phyloP scores from a whole-genome alignment of 495 filamentous ascomycete species.

The Penicillium soppii region DNA sequence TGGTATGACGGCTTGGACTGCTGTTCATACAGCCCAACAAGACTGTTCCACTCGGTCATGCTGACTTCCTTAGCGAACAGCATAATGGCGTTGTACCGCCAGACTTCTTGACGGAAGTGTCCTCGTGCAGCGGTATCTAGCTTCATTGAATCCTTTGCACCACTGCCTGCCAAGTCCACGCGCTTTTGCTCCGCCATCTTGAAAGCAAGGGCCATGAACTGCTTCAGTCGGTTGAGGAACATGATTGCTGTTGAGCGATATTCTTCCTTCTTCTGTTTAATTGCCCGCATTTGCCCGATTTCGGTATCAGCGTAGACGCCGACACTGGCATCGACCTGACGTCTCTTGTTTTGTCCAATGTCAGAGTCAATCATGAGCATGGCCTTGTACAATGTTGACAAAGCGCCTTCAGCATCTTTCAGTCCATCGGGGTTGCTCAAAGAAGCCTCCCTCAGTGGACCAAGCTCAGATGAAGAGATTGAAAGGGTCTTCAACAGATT shows the following conservation, averaged over 20 bases:
- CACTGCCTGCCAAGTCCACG: slow-evolving; percentile 49
- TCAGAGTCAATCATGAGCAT: slow-evolving; percentile 90
- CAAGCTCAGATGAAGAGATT: slow-evolving; percentile 72
- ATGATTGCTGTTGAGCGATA: slow-evolving; percentile 68
- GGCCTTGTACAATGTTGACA: slow-evolving; percentile 88
- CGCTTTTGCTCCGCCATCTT: slow-evolving; percentile 69
- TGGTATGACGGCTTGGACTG: slow-evolving; percentile 74
- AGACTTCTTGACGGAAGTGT: slow-evolving; percentile 58
- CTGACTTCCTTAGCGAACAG: slow-evolving; percentile 86
- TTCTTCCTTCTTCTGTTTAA: slow-evolving; percentile 88
- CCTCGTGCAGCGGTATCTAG: slow-evolving; percentile 52
- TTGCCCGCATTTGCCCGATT: slow-evolving; percentile 86
- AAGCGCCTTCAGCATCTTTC: slow-evolving; percentile 68
- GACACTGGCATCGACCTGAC: slow-evolving; percentile 48
- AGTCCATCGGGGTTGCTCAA: slow-evolving; percentile 69
- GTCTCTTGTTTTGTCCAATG: slow-evolving; percentile 54
- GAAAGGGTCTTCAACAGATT: slow-evolving; percentile 80
- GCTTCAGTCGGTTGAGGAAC: slow-evolving; percentile 75
- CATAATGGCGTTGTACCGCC: slow-evolving; percentile 80
- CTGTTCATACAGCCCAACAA: slow-evolving; percentile 77
- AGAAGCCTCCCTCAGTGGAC: slow-evolving; percentile 69
- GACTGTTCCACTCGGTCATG: slow-evolving; percentile 70
- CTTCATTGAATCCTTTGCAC: slow-evolving; percentile 42
- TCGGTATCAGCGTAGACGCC: slow-evolving; percentile 72
- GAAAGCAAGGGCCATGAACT: slow-evolving; percentile 79